These are phyloP conservation scores for Debaryomyces tyrocola DNA, from an alignment of 805 yeast species.

Conservation along the genomic window DNA sequence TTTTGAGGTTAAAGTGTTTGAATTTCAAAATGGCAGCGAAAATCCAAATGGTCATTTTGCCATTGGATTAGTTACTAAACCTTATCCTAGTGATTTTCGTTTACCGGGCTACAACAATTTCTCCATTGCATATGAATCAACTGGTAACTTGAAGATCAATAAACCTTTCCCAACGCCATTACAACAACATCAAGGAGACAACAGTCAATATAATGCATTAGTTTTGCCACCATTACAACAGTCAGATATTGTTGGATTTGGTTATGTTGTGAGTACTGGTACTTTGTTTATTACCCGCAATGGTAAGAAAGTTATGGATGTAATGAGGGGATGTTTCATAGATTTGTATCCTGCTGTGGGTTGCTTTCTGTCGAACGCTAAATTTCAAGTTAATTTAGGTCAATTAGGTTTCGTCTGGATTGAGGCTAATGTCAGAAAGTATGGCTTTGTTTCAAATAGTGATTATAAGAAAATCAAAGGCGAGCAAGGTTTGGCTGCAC, in stretches of 20 bases:
- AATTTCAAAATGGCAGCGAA: conserved; percentile 16
- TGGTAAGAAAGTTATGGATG: conserved; percentile 53
- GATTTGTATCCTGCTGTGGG: conserved; percentile 59
- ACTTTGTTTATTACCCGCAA: conserved; percentile 55
- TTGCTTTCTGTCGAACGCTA: conserved; percentile 43
- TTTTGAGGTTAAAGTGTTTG: conserved; percentile 54
- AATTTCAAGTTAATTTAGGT: conserved; percentile 43
- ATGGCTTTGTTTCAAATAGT: conserved; percentile 54
- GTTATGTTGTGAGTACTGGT: conserved; percentile 49
- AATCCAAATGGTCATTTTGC: conserved; percentile 51
- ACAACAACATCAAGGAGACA: conserved; percentile 42
- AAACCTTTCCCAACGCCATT: conserved; percentile 56
- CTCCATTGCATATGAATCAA: conserved; percentile 71
- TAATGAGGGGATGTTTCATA: conserved; percentile 47
- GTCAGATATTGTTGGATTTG: conserved; percentile 58
- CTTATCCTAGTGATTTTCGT: conserved; percentile 67
- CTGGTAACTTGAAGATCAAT: conserved; percentile 67
- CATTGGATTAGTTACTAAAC: conserved; percentile 68
- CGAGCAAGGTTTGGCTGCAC: conserved; percentile 37
- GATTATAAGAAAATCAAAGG: conserved; percentile 37
- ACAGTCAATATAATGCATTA: conserved; percentile 42
- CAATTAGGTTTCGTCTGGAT: conserved; percentile 49
- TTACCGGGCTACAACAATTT: conserved; percentile 73
- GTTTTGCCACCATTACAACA: conserved; percentile 52
- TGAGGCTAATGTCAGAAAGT: conserved; percentile 53